phyloP scores from a whole-genome alignment of 495 filamentous ascomycete genomes.

The Talaromyces wortmannii region DNA sequence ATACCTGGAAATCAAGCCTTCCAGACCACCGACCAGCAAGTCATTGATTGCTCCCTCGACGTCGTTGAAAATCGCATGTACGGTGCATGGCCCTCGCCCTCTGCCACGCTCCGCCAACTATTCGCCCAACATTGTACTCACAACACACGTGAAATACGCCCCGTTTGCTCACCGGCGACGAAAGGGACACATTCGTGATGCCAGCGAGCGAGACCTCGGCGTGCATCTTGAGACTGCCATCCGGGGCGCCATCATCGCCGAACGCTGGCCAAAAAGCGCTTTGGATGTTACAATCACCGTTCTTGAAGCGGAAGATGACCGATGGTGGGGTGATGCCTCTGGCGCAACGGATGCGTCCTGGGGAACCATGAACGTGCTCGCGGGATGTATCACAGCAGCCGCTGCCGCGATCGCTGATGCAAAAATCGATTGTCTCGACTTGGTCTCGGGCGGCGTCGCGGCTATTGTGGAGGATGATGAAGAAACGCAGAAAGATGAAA shows the following conservation, averaged over 20 bases:
- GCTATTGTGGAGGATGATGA: slow-evolving; percentile 56
- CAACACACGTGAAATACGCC: slow-evolving; percentile 90
- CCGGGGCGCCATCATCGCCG: slow-evolving; percentile 79
- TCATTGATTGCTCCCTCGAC: slow-evolving; percentile 44
- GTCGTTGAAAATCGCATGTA: slow-evolving; percentile 81
- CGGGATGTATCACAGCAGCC: slow-evolving; percentile 88
- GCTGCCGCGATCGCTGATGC: slow-evolving; percentile 95
- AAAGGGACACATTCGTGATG: slow-evolving; percentile 80
- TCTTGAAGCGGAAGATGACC: slow-evolving; percentile 80
- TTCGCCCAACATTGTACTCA: slow-evolving; percentile 82
- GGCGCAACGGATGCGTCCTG: slow-evolving; percentile 48
- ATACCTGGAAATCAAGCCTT: slow-evolving; percentile 78
- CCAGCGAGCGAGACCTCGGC: slow-evolving; percentile 79
- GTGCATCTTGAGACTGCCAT: slow-evolving; percentile 89
- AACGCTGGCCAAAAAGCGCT: slow-evolving; percentile 94
- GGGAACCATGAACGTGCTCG: slow-evolving; percentile 84
- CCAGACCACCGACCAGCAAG: slow-evolving; percentile 39
- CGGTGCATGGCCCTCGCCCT: slow-evolving; percentile 87
- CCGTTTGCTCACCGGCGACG: slow-evolving; percentile 82
- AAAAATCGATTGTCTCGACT: slow-evolving; percentile 90
- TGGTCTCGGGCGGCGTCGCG: slow-evolving; percentile 83
- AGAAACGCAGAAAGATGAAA: slow-evolving; percentile 1
- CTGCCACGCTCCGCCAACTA: slow-evolving; percentile 85
- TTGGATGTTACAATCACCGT: slow-evolving; percentile 89
- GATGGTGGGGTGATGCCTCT: slow-evolving; percentile 49